These are phyloP conservation scores for Powellomyces hirtus DNA, from an alignment of 192 early-diverging fungal species.

Conservation along the genomic window DNA sequence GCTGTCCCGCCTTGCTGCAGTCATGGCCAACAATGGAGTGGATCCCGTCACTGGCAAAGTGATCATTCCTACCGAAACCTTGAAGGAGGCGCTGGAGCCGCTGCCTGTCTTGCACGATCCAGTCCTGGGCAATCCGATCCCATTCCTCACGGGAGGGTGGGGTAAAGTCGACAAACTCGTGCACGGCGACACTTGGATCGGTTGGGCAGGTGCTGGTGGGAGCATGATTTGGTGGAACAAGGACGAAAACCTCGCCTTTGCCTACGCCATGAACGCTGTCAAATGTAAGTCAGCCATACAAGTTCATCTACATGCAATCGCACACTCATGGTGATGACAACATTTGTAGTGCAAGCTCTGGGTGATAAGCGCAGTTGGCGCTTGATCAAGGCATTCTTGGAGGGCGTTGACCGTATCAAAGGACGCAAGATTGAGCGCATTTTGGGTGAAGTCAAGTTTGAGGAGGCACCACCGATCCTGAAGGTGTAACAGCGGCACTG, in stretches of 20 bases:
- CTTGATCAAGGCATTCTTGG: constrained; percentile 44
- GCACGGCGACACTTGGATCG: constrained; percentile 31
- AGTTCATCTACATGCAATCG: no score
- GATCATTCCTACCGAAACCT: constrained; percentile 27
- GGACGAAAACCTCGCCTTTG: constrained; percentile 54
- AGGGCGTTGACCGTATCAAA: constrained; percentile 19
- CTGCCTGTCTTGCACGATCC: constrained; percentile 14
- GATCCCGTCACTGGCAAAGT: constrained; percentile 29
- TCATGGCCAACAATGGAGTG: constrained; percentile 58
- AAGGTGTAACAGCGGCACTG: no score
- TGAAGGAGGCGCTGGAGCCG: constrained; percentile 30
- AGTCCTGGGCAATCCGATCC: constrained; percentile 22
- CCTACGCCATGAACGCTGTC: constrained; percentile 53
- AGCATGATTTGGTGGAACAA: constrained; percentile 56
- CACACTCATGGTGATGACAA: no score
- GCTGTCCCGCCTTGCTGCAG: constrained; percentile 53
- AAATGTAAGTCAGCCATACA: not conserved
- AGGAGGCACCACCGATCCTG: not conserved
- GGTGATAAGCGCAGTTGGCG: constrained; percentile 57
- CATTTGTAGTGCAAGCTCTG: constrained; percentile 29
- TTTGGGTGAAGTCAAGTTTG: not conserved
- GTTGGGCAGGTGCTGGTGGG: constrained; percentile 68
- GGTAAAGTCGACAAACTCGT: constrained; percentile 36
- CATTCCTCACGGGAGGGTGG: constrained; percentile 44
- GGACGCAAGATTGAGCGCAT: not conserved